Base-by-base conservation (phyloP, 2,329 filamentous ascomycete species). In the Fusarium anthophilum region DNA sequence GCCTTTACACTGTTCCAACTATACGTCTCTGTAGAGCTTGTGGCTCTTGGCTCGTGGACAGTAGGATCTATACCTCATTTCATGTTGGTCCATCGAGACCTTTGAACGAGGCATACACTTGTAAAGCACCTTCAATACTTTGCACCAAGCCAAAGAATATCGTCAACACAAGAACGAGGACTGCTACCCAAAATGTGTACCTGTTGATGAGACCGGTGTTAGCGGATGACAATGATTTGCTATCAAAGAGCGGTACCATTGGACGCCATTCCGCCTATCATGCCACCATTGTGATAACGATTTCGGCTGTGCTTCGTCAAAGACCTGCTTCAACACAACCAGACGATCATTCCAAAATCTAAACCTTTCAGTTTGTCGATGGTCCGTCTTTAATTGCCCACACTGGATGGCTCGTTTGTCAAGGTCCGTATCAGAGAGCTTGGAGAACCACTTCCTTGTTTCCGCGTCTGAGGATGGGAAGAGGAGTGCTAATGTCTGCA, bases 141-240 rank as follows among this genome's bases (percentile, higher is more conserved):
- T 64, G 56, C 12, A 64, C 61, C 43, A 64, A 41, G 7, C 61
- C 61, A 37, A 64, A 64, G 44, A 64, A 64, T 22, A 62, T 38
- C 8, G 61, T 62, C 37, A 64, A 48, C 6, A 64, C 26, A 41
- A 64, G 39, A 62, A 62, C 43, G 4, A 43, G 41, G 14, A 64
- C 35, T 3, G 55, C 61, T 15, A 61, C 61, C 61, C 55, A 61
- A 15, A 64, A 64, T 20, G 59, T 63, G 22, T 54, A 63, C 58
- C 58, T 50, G 26, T 30, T 30, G 28, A 30, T 12, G 15, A 30
- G 26, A 18, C 10, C 10, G 5, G 28, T 18, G 9, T 50, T 18
- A 50, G 47, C 28, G 28, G 5, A 48, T n/a, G 26, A 12, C 9
- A 48, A 11, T 30, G 14, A 18, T 37, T 30, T 30, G 26, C 20